These are phyloP conservation scores for Begonia loranthoides DNA, from an alignment of 306 rosid genomes.

Conservation along the genomic window DNA sequence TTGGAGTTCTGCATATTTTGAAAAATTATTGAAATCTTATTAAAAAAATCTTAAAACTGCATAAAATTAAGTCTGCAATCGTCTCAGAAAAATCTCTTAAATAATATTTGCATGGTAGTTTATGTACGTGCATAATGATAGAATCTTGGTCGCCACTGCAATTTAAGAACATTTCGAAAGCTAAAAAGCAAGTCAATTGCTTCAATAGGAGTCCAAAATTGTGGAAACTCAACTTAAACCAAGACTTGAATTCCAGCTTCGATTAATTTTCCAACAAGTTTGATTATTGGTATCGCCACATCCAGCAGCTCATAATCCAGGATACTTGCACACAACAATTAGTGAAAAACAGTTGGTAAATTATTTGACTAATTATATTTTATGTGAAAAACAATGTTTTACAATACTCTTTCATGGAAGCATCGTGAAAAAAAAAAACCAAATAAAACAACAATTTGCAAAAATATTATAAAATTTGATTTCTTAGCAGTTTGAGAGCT, in stretches of 20 bases:
- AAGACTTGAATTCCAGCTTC: slow-evolving; percentile 16
- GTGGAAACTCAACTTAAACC: too few species aligned
- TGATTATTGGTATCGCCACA: slow-evolving; percentile 23
- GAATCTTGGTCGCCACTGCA: slow-evolving; percentile 2
- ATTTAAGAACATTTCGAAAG: background rate
- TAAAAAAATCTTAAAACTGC: too few species aligned
- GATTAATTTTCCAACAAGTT: slow-evolving; percentile 18
- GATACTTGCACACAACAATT: slow-evolving; percentile 3
- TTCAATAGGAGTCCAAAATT: background rate
- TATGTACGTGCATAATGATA: too few species aligned
- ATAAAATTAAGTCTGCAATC: too few species aligned
- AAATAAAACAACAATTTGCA: background rate
- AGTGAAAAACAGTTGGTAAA: background rate
- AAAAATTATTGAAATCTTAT: too few species aligned
- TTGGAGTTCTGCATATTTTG: too few species aligned
- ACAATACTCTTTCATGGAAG: background rate
- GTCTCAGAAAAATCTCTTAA: too few species aligned
- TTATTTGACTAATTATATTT: background rate
- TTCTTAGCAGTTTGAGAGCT: slow-evolving; percentile 1
- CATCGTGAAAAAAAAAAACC: background rate
- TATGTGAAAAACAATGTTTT: background rate
- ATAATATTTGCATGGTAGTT: too few species aligned
- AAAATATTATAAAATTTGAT: background rate
- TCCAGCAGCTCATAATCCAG: slow-evolving; percentile 23
- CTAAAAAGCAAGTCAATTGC: background rate